Conservation (phyloP, 2,329 filamentous ascomycete genomes). For the Xylariaceae sp. region DNA sequence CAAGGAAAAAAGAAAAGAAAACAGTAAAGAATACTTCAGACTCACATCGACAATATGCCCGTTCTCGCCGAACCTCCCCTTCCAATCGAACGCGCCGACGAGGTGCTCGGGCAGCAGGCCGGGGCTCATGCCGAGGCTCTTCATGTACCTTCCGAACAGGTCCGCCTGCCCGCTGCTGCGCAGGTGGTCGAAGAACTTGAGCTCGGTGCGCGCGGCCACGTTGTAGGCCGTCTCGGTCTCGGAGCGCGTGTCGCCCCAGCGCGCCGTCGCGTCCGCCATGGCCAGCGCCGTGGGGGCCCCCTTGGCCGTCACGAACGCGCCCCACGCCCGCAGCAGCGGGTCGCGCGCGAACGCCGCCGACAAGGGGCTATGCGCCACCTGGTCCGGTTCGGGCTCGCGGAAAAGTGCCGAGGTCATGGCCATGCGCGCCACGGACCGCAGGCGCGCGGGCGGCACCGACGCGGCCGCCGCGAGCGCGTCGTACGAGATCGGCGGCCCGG, state of each 20-base stretch:
- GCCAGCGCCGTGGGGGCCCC: background rate
- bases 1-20: no score
- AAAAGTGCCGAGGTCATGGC: constrained; percentile 1
- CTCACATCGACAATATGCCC: background rate
- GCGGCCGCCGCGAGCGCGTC: background rate
- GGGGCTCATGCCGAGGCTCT: background rate
- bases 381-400: background rate
- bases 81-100: background rate
- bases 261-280: constrained; percentile 1
- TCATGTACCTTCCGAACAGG: constrained; percentile 2
- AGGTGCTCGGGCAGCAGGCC: background rate
- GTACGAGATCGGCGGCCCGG: background rate
- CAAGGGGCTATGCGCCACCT: background rate
- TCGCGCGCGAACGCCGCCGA: background rate
- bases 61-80: background rate
- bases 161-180: background rate
- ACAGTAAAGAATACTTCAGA: no score
- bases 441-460: background rate
- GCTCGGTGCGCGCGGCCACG: constrained; percentile 1
- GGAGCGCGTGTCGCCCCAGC: background rate
- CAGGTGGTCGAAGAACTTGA: constrained; percentile 2
- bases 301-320: background rate
- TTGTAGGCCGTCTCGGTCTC: constrained; percentile 4
- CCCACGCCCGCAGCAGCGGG: background rate
- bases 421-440: constrained; percentile 1